phyloP scores from a whole-genome alignment of 1,139 yeast species.

The Yamadazyma aaseri region DNA sequence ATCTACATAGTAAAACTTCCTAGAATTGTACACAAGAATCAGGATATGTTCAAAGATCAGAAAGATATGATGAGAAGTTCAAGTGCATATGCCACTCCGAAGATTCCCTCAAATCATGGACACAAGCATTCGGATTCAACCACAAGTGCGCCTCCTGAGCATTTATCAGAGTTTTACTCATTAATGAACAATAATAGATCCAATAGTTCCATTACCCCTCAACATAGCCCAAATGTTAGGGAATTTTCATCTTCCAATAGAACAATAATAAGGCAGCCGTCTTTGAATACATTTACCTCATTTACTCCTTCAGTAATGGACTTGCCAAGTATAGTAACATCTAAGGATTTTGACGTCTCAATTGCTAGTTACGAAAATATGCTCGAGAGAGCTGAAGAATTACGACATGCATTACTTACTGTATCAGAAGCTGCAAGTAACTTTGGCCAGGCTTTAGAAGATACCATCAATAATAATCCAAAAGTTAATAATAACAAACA shows the following conservation, averaged over 20 bases:
- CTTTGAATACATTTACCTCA: constrained; percentile 38
- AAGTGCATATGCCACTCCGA: not conserved
- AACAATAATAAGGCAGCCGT: constrained; percentile 25
- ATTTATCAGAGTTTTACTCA: constrained; percentile 55
- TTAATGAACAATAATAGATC: constrained; percentile 38
- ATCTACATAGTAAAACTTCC: not conserved
- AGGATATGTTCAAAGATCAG: not conserved
- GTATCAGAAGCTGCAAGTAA: constrained; percentile 67
- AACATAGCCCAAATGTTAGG: constrained; percentile 13
- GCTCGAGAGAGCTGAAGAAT: constrained; percentile 49
- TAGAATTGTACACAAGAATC: not conserved
- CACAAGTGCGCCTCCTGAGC: constrained; percentile 38
- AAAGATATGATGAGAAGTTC: not conserved
- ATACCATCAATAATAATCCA: constrained; percentile 50
- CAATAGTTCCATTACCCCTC: constrained; percentile 13
- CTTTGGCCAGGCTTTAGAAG: constrained; percentile 71
- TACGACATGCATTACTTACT: constrained; percentile 47
- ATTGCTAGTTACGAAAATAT: constrained; percentile 47
- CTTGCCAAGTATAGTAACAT: constrained; percentile 58
- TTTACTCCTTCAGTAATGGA: constrained; percentile 55
- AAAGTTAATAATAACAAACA: constrained; percentile 63
- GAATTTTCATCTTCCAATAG: constrained; percentile 8
- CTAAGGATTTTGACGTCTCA: constrained; percentile 54
- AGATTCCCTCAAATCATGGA: not conserved
- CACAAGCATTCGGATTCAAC: constrained; percentile 1